phyloP scores from a whole-genome alignment of 257 asterid species.

The Gentiana straminea region DNA sequence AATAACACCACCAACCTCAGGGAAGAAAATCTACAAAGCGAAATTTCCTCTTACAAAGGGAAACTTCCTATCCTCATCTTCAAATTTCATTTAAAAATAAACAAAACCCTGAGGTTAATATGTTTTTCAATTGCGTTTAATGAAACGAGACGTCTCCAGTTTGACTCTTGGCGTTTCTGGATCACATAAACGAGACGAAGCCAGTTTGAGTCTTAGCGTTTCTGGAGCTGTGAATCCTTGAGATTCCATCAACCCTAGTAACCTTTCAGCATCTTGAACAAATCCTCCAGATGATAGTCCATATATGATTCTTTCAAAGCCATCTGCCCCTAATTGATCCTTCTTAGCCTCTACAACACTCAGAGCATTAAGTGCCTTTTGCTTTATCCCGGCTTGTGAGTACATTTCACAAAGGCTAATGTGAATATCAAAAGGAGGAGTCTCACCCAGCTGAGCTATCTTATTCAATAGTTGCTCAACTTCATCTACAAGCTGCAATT shows the following conservation, averaged over 20 bases:
- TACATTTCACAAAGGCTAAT: constrained; percentile 76
- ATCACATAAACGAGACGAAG: constrained; percentile 4
- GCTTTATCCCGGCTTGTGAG: constrained; percentile 43
- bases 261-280: constrained; percentile 48
- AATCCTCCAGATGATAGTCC: constrained; percentile 54
- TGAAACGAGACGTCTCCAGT: constrained; percentile 8
- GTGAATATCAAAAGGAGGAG: constrained; percentile 63
- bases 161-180: constrained; percentile 1
- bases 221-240: constrained; percentile 27
- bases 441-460: constrained; percentile 59
- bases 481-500: constrained; percentile 62
- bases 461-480: constrained; percentile 68
- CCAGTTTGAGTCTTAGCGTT: constrained; percentile 1
- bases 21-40: no score
- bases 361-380: constrained; percentile 73
- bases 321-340: constrained; percentile 41
- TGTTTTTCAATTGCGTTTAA: constrained; percentile 9
- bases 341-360: constrained; percentile 72
- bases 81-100: no score
- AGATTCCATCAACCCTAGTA: constrained; percentile 41
- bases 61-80: no score
- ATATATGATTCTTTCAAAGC: constrained; percentile 47
- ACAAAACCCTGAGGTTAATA: no score
- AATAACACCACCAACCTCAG: no score
- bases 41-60: no score